Conservation (phyloP, 1,139 yeast species). For the Taiozyma onychis region DNA sequence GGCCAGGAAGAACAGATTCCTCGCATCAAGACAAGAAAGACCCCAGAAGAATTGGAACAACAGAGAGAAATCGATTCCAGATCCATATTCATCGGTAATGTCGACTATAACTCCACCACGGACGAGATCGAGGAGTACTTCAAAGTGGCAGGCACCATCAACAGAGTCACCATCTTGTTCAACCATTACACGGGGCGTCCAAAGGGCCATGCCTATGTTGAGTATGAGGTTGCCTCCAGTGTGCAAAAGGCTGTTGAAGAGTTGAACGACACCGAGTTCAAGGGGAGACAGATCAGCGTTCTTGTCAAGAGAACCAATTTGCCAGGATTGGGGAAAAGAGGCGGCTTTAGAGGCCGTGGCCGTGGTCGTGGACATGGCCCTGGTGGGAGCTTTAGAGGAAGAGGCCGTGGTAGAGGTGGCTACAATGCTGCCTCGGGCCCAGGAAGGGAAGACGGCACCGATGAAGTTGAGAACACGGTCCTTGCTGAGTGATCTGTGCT, state of each 20-base stretch:
- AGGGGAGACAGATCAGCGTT: constrained; percentile 53
- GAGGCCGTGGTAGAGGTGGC: constrained; percentile 4
- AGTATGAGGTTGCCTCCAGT: constrained; percentile 44
- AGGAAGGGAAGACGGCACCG: background rate
- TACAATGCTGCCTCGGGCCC: background rate
- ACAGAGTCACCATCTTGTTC: constrained; percentile 53
- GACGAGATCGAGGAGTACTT: constrained; percentile 53
- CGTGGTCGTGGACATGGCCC: constrained; percentile 4
- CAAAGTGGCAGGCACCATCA: constrained; percentile 45
- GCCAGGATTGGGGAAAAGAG: constrained; percentile 42
- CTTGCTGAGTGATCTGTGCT: background rate
- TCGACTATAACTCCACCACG: constrained; percentile 54
- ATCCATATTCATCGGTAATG: constrained; percentile 57
- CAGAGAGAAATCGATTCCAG: constrained; percentile 45
- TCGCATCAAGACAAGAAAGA: constrained; percentile 8
- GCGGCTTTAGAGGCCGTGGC: constrained; percentile 6
- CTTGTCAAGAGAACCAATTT: constrained; percentile 63
- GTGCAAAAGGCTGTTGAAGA: constrained; percentile 46
- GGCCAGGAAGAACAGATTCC: background rate
- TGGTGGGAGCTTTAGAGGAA: constrained; percentile 5
- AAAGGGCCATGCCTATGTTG: constrained; percentile 68
- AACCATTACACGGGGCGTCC: constrained; percentile 58
- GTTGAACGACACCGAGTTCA: constrained; percentile 44
- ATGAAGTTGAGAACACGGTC: constrained; percentile 1
- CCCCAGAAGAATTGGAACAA: constrained; percentile 27